Evolutionary conservation across 495 filamentous ascomycete genomes (phyloP).

Genomic region (Aspergillus sclerotiicarbonarius): DNA sequence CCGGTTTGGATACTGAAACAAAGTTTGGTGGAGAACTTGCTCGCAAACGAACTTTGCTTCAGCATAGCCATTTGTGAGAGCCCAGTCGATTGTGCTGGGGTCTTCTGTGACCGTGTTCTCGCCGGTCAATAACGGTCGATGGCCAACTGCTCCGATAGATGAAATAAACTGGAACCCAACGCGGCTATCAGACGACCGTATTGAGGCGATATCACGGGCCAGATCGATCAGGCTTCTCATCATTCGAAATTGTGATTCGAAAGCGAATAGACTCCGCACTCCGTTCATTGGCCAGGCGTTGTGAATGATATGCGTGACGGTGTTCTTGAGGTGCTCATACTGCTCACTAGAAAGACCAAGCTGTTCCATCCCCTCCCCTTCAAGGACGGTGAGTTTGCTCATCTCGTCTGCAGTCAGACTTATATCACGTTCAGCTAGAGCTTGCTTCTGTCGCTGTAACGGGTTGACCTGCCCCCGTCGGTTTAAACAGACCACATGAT

Average conservation of each 20-base stretch:
- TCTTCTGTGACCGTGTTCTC: conserved; percentile 28
- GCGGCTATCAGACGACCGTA: conserved; percentile 20
- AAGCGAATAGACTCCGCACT: conserved; percentile 38
- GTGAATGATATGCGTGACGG: conserved; percentile 56
- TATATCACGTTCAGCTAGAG: conserved; percentile 37
- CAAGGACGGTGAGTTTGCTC: conserved; percentile 28
- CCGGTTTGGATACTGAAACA: conserved; percentile 38
- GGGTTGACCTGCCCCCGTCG: conserved; percentile 13
- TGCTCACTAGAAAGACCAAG: conserved; percentile 44
- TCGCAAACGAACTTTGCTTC: conserved; percentile 54
- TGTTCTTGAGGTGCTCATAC: conserved; percentile 36
- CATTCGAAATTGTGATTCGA: conserved; percentile 49
- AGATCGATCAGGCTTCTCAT: conserved; percentile 50
- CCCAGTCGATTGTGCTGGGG: conserved; percentile 26
- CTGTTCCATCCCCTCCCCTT: conserved; percentile 40
- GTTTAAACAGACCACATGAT: conserved; percentile 49
- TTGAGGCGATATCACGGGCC: conserved; percentile 29
- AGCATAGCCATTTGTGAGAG: conserved; percentile 46
- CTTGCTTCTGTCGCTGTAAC: conserved; percentile 30
- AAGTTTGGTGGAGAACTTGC: conserved; percentile 47
- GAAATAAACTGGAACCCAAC: conserved; percentile 54
- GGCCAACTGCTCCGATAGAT: conserved; percentile 50
- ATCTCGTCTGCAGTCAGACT: conserved; percentile 19
- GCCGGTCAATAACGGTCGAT: conserved; percentile 31
- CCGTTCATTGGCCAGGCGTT: conserved; percentile 60